phyloP scores from a whole-genome alignment of 2,329 filamentous ascomycete genomes.

The Trichoderma breve region DNA sequence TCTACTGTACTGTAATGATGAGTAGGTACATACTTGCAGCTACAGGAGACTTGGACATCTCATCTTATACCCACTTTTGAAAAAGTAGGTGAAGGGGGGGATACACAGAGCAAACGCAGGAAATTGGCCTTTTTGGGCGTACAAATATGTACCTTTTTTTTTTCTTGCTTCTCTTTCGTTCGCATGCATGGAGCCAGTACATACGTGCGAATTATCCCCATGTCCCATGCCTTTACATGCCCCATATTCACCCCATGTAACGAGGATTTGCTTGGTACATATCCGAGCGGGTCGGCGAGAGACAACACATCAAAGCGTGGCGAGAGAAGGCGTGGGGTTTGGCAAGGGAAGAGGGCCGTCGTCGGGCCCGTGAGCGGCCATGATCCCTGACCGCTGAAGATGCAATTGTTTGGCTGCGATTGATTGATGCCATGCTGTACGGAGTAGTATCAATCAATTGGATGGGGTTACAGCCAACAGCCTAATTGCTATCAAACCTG shows the following conservation, averaged over 20 bases:
- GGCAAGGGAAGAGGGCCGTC: conserved; percentile 3
- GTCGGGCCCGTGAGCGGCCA: conserved; percentile 4
- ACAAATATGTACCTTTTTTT: background rate
- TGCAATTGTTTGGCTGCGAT: background rate
- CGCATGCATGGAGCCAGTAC: background rate
- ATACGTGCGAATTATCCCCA: background rate
- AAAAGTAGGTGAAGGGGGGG: conserved; percentile 20
- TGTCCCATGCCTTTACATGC: background rate
- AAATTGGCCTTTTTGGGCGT: background rate
- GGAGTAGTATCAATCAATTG: background rate
- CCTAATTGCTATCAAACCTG: background rate
- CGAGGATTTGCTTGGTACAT: conserved; percentile 6
- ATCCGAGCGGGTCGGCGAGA: conserved; percentile 8
- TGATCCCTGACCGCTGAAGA: conserved; percentile 16
- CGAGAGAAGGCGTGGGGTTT: conserved; percentile 16
- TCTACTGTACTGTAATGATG: background rate
- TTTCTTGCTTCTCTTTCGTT: background rate
- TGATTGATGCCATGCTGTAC: background rate
- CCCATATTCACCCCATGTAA: background rate
- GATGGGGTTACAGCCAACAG: background rate
- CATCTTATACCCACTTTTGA: background rate
- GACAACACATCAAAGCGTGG: conserved; percentile 21
- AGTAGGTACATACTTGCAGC: background rate
- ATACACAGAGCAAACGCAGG: background rate
- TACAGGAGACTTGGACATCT: background rate